Conservation (phyloP, 306 rosid genomes). For the Vigna mungo region DNA sequence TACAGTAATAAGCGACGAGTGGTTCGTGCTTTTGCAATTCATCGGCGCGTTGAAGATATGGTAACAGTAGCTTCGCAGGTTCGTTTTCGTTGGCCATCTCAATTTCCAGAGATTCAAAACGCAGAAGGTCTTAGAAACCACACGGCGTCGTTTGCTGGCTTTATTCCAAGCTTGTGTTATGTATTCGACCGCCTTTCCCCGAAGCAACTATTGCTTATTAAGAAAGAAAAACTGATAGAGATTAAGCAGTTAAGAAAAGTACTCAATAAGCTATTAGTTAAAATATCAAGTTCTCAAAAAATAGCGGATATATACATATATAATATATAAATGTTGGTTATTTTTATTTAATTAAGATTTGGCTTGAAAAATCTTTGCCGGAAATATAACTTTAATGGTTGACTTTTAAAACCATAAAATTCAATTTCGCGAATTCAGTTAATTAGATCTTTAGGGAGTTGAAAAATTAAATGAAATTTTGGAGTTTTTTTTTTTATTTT, state of each 20-base stretch:
- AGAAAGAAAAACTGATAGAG: not conserved
- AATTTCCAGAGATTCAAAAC: not conserved
- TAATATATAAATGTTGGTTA: too few relatives aligned
- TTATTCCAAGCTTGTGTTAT: not conserved
- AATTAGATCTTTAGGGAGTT: too few relatives aligned
- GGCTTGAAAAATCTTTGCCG: not conserved
- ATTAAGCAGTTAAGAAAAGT: not conserved
- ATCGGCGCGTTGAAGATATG: conserved; percentile 99
- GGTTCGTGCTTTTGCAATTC: conserved; percentile 98
- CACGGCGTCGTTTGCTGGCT: conserved; percentile 34
- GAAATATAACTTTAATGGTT: not conserved
- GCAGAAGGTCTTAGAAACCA: not conserved
- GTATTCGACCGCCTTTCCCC: not conserved
- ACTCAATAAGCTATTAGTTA: not conserved
- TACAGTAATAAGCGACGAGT: conserved; percentile 96
- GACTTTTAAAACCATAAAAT: not conserved
- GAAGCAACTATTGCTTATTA: too few relatives aligned
- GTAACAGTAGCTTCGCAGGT: conserved; percentile 94
- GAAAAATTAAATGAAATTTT: too few relatives aligned
- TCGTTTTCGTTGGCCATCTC: conserved; percentile 89
- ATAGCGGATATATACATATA: too few relatives aligned
- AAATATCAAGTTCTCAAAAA: not conserved
- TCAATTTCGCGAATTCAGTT: not conserved
- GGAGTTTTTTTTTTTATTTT: too few relatives aligned
- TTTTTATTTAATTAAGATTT: not conserved